Percentiles rank a stretch among this genome's conserved stretches.
phyloP scores from a whole-genome alignment of 2,329 filamentous ascomycete genomes.

The Fusarium robinianum region DNA sequence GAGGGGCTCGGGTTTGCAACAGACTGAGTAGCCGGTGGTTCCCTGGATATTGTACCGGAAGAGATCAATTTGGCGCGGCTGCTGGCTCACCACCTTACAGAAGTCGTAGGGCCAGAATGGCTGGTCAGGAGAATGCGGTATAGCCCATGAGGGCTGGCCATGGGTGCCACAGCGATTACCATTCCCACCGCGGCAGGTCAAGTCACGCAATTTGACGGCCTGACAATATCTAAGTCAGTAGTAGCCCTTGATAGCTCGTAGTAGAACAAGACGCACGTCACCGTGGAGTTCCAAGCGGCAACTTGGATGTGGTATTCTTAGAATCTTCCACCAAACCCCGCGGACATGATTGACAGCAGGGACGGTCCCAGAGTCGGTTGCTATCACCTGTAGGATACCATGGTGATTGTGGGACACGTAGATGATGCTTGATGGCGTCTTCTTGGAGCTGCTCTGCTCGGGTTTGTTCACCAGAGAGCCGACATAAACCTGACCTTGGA shows the following conservation, averaged over 20 bases:
- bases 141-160: neutral
- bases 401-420: neutral
- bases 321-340: neutral
- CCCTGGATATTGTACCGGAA: neutral
- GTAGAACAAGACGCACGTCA: neutral
- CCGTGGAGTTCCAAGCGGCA: neutral
- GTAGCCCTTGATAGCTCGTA: neutral
- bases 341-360: neutral
- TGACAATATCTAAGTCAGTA: neutral
- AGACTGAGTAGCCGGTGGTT: neutral
- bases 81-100: neutral
- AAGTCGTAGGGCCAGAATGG: neutral
- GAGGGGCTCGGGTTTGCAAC: neutral
- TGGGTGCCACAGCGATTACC: neutral
- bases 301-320: neutral
- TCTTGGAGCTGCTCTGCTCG: neutral
- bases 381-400: neutral
- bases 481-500: neutral
- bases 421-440: neutral
- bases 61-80: neutral
- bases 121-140: neutral
- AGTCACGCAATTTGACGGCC: neutral
- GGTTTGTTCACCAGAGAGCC: neutral
- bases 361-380: neutral
- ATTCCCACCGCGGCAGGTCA: neutral